Base-by-base conservation (phyloP, 2,329 filamentous ascomycete species). In the Lachnellula willkommii region DNA sequence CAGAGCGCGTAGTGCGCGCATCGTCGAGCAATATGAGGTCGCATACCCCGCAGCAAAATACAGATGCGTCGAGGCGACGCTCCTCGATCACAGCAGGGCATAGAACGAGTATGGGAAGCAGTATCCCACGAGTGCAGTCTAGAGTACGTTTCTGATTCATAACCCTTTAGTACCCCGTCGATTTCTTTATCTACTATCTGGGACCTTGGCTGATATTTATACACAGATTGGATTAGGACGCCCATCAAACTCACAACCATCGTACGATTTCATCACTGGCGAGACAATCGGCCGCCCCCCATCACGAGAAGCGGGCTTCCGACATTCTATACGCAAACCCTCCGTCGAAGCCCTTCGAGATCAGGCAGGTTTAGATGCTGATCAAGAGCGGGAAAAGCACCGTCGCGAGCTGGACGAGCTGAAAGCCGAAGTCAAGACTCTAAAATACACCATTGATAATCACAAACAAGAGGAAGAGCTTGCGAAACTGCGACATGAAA, bases 401-500 rank as follows among this genome's bases (percentile, higher is more conserved):
- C 61, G 59, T 2, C 56, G 59, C 32, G 65, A 60, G 68, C 70
- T 86, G 82, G 92, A 97, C 67, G 87, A 92, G 61, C 79, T 97
- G 26, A 92, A 93, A 68, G 90, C 93, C 2, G 90, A 96, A 72
- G 78, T 97, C 43, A 94, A 92, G 59, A 89, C 90, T 0, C 76
- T 96, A 50, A 87, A 86, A 59, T 99, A 96, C 74, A 90, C 93
- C 56, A 79, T 96, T 62, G 89, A 91, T 66, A 93, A 89, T 17
- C 76, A 89, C 52, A 92, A 93, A 66, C 90, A 96, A 64, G 93
- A 97, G 68, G 87, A 89, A 64, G 90, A 95, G 56, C 81, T 96
- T 65, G 77, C 85, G 48, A 79, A 84, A 9, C 78, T 96, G 15
- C 85, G 90, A 59, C 88, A 94, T 64, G 87, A 90, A 62, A 88